Percentiles rank a stretch among this genome's conserved stretches.
phyloP scores from a whole-genome alignment of 176 grass and related monocot species.

The Dendrocalamus sinicus region DNA sequence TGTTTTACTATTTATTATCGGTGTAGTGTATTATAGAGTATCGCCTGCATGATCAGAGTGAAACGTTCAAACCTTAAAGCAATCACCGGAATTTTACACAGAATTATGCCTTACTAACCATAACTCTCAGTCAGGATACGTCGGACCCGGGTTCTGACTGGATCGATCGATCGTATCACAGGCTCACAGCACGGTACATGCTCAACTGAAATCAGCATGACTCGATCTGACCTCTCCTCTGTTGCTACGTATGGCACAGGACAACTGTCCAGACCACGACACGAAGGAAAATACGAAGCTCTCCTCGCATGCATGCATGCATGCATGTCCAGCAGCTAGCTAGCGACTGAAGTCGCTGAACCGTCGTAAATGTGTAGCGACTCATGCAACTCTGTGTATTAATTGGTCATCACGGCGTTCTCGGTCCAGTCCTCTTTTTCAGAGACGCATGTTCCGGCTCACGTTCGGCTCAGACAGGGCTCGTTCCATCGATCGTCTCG shows the following conservation, averaged over 20 bases:
- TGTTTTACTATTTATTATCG: no score
- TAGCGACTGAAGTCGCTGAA: neutral
- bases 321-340: neutral
- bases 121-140: neutral
- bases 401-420: neutral
- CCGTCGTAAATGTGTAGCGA: neutral
- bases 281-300: neutral
- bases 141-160: neutral
- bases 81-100: no score
- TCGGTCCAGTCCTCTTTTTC: neutral
- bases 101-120: no score
- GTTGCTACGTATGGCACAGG: neutral
- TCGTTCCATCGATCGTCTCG: neutral
- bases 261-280: neutral
- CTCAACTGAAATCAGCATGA: neutral
- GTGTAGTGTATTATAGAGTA: no score
- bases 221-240: neutral
- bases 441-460: neutral
- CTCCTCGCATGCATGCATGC: neutral
- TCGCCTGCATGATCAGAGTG: no score
- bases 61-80: no score
- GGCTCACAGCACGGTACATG: no score
- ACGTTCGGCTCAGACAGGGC: neutral
- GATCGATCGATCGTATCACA: no score
- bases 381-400: neutral